Base-by-base conservation (phyloP, 2,329 filamentous ascomycete species). In the Aschersonia sp. region DNA sequence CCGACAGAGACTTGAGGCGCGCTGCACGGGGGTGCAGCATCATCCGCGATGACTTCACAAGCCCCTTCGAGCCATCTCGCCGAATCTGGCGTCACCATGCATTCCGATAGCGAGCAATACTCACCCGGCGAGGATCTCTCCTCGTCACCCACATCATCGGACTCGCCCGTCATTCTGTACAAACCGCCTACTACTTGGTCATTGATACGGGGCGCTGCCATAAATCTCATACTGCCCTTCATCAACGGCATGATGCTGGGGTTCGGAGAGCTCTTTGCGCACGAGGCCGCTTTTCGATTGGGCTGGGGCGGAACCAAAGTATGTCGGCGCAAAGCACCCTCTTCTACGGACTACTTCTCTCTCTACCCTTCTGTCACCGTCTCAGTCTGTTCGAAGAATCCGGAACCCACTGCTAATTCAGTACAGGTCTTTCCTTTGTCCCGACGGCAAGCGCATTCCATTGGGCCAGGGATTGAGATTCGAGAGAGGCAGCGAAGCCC, bases 201-300 rank as follows among this genome's bases (percentile, higher is more conserved):
- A 8, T 65, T 98, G 52, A 55, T 96, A 47, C 80, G 90, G 48
- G 87, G 92, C 39, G 87, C 88, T 12, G 88, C 89, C 5, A 98
- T 98, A 68, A 98, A 98, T 63, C 71, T 98, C n/a, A 59, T 98
- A 1, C 68, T 98, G 22, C 92, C 92, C 0, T 98, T 98, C 59
- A 79, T 98, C 60, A 98, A 98, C 68, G 92, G 92, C 44, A 78
- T 98, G 72, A 98, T 98, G 92, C 69, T 98, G 59, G 92, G 92
- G 2, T 96, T 98, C 60, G 92, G 92, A 56, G 92, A 98, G 69
- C 69, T 98, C 46, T 90, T 98, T 65, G 92, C 92, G 47, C 92
- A 98, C 61, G 92, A 98, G 69, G 83, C 87, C 46, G 92, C 92
- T 2, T 98, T 90, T 61, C 74, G 90, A 58, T 70, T 97, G 56